phyloP scores from a whole-genome alignment of 345 rosid species.

The Citrus reticulata region DNA sequence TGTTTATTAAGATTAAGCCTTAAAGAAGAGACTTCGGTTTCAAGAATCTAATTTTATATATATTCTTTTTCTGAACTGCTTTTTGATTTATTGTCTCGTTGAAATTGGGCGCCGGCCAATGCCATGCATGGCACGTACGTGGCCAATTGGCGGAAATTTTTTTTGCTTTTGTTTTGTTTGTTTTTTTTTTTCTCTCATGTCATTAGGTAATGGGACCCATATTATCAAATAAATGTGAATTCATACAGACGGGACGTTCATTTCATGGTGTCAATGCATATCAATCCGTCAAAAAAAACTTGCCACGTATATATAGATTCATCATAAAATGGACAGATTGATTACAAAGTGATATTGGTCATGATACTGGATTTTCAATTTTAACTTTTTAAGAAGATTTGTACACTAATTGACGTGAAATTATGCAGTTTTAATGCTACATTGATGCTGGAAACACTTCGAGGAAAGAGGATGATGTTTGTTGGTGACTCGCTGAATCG shows the following conservation, averaged over 20 bases:
- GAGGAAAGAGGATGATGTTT: slow-evolving; percentile 94
- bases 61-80: neutral
- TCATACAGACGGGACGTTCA: no score
- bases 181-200: neutral
- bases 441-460: slow-evolving; percentile 68
- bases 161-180: neutral
- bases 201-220: neutral
- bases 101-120: neutral
- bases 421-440: slow-evolving; percentile 73
- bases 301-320: no score
- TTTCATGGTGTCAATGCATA: no score
- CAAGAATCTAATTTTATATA: neutral
- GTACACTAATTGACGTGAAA: no score
- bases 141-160: neutral
- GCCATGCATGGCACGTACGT: neutral
- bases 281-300: no score
- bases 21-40: neutral
- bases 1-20: neutral
- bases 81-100: neutral
- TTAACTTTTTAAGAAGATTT: neutral
- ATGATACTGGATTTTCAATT: neutral
- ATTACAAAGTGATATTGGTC: neutral
- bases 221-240: no score
- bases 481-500: slow-evolving; percentile 94
- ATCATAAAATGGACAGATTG: no score